These are phyloP conservation scores for Globisporangium canariense DNA, from an alignment of 352 stramenopile species.

Conservation along the genomic window DNA sequence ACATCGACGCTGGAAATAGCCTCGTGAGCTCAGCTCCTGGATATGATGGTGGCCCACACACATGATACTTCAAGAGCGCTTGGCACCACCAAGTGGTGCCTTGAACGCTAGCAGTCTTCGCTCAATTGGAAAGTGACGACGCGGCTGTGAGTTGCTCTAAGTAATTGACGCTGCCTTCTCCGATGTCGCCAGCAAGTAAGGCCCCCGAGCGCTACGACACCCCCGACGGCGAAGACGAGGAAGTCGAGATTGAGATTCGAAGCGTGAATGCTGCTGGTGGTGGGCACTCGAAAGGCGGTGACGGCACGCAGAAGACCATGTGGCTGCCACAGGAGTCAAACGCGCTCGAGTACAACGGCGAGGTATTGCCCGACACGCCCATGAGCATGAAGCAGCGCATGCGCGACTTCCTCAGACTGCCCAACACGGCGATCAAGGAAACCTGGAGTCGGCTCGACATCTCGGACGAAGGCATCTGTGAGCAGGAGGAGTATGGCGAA, in stretches of 20 bases:
- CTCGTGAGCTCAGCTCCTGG: background rate
- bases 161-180: background rate
- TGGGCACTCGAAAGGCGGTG: background rate
- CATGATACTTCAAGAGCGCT: background rate
- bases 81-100: background rate
- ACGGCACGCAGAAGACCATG: constrained; percentile 3
- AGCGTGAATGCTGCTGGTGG: background rate
- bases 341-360: constrained; percentile 19
- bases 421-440: constrained; percentile 33
- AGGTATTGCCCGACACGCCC: constrained; percentile 14
- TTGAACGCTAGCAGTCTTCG: background rate
- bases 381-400: constrained; percentile 20
- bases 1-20: background rate
- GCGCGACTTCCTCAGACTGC: constrained; percentile 23
- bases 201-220: constrained; percentile 21
- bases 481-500: constrained; percentile 35
- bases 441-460: constrained; percentile 32
- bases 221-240: constrained; percentile 22
- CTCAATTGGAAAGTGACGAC: constrained; percentile 10
- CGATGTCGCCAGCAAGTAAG: constrained; percentile 7
- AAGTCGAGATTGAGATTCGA: constrained; percentile 32
- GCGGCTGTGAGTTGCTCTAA: background rate
- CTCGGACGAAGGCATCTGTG: constrained; percentile 28
- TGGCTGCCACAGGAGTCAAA: constrained; percentile 19
- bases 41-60: background rate